Conservation (phyloP, 306 rosid species). For the Luffa aegyptiaca region DNA sequence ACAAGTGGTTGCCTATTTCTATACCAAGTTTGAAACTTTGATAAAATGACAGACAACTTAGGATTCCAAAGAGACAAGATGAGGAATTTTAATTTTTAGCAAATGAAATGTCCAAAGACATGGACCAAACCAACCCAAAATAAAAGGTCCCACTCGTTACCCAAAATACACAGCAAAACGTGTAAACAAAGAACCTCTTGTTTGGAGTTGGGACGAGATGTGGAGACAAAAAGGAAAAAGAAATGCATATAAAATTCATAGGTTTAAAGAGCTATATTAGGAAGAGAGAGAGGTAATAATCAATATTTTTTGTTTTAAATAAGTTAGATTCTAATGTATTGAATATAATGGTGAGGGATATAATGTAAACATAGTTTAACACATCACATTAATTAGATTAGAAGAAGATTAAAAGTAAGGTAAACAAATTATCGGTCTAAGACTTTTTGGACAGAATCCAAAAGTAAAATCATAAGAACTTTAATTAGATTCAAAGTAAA, state of each 20-base stretch:
- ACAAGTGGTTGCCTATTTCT: not conserved
- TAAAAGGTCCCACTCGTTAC: conserved; percentile 40
- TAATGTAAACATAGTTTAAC: no score
- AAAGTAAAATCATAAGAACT: no score
- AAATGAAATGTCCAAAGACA: not conserved
- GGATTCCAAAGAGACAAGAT: not conserved
- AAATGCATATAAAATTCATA: not conserved
- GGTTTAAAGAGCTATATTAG: not conserved
- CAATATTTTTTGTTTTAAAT: not conserved
- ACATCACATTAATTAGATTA: no score
- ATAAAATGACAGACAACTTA: not conserved
- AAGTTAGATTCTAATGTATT: no score
- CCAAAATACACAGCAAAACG: conserved; percentile 26
- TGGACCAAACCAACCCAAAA: not conserved
- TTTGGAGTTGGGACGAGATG: conserved; percentile 29
- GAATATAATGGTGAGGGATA: no score
- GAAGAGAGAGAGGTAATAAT: no score
- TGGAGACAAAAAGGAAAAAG: not conserved
- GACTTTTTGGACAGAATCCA: no score
- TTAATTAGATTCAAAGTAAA: no score
- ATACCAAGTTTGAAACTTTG: not conserved
- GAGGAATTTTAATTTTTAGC: not conserved
- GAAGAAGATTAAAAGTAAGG: no score
- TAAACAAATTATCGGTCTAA: no score
- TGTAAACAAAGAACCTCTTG: conserved; percentile 14